Percentiles rank a stretch among this genome's conserved stretches.
phyloP scores from a whole-genome alignment of 2,329 filamentous ascomycete genomes.

The Apiospora aurea region DNA sequence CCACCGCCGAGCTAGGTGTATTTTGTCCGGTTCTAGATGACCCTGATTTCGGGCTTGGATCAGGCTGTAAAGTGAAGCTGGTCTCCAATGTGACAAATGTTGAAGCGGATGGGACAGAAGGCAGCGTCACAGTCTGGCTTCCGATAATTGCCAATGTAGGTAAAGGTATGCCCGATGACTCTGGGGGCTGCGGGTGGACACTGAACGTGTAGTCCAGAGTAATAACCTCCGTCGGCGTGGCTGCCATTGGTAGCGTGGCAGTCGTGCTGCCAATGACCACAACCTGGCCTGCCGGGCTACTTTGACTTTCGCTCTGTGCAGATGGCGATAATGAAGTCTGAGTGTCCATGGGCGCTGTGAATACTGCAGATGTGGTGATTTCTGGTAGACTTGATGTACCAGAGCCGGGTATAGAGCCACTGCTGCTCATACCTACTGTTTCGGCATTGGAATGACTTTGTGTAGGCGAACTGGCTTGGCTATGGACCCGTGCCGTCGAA shows the following conservation, averaged over 20 bases:
- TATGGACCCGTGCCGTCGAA: rapidly evolving
- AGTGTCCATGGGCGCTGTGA: rapidly evolving
- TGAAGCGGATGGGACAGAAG: neutral
- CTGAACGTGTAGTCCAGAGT: neutral
- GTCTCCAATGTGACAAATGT: neutral
- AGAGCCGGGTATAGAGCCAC: neutral
- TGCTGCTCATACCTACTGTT: neutral
- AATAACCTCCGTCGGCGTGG: neutral
- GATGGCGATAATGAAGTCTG: neutral
- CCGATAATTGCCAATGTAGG: neutral
- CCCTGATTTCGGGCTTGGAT: neutral
- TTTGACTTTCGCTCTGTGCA: neutral
- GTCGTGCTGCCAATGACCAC: neutral
- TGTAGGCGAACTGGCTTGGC: neutral
- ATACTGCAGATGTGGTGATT: neutral
- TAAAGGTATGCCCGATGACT: neutral
- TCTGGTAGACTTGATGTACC: neutral
- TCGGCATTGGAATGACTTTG: neutral
- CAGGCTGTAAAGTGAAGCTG: neutral
- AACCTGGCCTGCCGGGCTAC: neutral
- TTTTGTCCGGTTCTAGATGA: neutral
- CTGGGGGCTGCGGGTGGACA: neutral
- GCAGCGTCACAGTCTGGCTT: neutral
- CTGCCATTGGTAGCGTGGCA: neutral
- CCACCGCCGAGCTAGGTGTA: neutral